Conservation (phyloP, 2,329 filamentous ascomycete genomes). For the Nemania sp. region DNA sequence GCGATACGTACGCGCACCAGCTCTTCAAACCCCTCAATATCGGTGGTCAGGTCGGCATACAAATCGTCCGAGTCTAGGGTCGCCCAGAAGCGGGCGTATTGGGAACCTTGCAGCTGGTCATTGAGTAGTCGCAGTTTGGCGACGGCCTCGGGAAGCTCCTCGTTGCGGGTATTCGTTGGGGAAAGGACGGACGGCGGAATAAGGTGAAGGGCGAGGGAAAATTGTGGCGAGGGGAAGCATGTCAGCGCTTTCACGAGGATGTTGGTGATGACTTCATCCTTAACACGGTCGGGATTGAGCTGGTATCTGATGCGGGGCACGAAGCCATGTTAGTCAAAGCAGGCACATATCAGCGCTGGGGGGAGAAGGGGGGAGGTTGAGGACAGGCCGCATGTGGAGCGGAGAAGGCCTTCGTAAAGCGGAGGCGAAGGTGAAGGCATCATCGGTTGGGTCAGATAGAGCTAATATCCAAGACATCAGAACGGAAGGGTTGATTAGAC, state of each 20-base stretch:
- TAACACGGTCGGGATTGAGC: constrained; percentile 97
- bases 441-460: constrained; percentile 65
- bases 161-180: constrained; percentile 52
- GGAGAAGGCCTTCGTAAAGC: neutral
- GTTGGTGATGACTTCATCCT: constrained; percentile 97
- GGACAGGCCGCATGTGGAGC: too few relatives aligned
- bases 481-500: constrained; percentile 57
- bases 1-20: constrained; percentile 88
- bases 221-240: constrained; percentile 94
- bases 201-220: constrained; percentile 90
- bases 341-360: too few relatives aligned
- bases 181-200: constrained; percentile 81
- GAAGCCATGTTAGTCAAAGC: constrained; percentile 14
- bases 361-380: too few relatives aligned
- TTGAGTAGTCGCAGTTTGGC: constrained; percentile 84
- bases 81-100: constrained; percentile 92
- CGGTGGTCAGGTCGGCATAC: constrained; percentile 92
- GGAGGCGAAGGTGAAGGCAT: neutral
- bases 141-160: constrained; percentile 85
- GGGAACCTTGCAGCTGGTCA: constrained; percentile 83
- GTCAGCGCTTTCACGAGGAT: constrained; percentile 97
- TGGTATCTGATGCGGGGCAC: constrained; percentile 74
- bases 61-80: constrained; percentile 92
- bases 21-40: constrained; percentile 94
- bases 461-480: constrained; percentile 74